Base-by-base conservation (phyloP, 202 grass and related monocot genomes). In the Setaria italica region DNA sequence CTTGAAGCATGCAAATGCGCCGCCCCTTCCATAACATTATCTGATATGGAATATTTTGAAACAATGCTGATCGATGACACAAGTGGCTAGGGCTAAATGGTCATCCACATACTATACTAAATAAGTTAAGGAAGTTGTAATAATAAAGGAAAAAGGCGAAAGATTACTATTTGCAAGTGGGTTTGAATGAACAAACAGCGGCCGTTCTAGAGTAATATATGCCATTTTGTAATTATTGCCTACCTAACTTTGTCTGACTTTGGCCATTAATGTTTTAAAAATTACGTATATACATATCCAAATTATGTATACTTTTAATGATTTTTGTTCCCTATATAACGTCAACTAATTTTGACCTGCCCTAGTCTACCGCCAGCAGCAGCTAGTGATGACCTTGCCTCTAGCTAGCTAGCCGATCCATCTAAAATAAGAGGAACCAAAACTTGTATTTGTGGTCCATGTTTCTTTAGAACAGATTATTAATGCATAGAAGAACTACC, bases 381-480 rank as follows among this genome's bases (percentile, higher is more conserved):
- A 25, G 25, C 25, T 25, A 25, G 25, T 25, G 25, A 25, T 25
- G 25, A 25, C 25, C 25, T 25, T 25, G 25, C 25, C 25, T 25
- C 25, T 25, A 25, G 25, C 25, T 25, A 10, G 20, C n/a, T 25
- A 59, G 57, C 57, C n/a, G 57, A 25, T 25, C 25, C 25, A 70
- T 25, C 11, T 43, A 10, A 70, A 70, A 46, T 46, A 13, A 59
- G 57, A 15, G 55, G 20, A 71, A 29, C 10, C 42, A 48, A 71
- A 48, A 48, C 42, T 14, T 29, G 2, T 30, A 25, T 29, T 21
- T 15, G 43, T 48, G 43, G 68, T 70, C 68, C 68, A 30, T 71
- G n/a, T 25, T 71, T 71, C n/a, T 59, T 59, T 59, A 71, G 10
- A 71, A 48, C 43, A 48, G 68, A 71, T 11, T 25, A 58, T 25